Evolutionary conservation across 768 basidiomycete species (phyloP).

Genomic region (Tremella yokohamensis): DNA sequence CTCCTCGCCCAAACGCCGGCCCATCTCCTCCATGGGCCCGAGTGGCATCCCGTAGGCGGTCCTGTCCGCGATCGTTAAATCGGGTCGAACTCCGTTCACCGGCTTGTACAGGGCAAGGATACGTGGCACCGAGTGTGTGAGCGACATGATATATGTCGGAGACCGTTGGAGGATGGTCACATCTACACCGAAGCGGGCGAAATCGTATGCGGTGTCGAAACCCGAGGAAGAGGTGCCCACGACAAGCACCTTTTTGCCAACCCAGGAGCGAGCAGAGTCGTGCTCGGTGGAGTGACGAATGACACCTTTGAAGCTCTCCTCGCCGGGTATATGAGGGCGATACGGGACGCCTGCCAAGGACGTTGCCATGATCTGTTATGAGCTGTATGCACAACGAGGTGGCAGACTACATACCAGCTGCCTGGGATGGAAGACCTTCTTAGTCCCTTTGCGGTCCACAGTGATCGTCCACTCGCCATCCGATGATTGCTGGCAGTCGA

Average conservation of each 20-base stretch:
- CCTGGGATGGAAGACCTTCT: slow-evolving; percentile 14
- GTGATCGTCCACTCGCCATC: slow-evolving; percentile 23
- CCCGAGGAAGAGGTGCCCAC: slow-evolving; percentile 61
- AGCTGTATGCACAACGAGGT: not conserved
- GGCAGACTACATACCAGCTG: slow-evolving; percentile 13
- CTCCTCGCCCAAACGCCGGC: slow-evolving; percentile 4
- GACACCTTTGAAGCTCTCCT: slow-evolving; percentile 63
- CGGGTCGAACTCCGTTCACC: slow-evolving; percentile 17
- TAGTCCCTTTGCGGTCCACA: slow-evolving; percentile 11
- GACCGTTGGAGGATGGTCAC: slow-evolving; percentile 57
- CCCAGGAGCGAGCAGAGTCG: slow-evolving; percentile 58
- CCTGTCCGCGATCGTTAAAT: slow-evolving; percentile 14
- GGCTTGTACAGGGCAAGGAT: slow-evolving; percentile 17
- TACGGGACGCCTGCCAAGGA: slow-evolving; percentile 17
- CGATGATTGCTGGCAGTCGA: slow-evolving; percentile 7
- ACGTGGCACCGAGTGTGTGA: slow-evolving; percentile 52
- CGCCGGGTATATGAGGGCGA: slow-evolving; percentile 9
- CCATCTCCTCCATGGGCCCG: slow-evolving; percentile 21
- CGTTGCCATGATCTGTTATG: slow-evolving; percentile 17
- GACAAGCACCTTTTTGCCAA: slow-evolving; percentile 68
- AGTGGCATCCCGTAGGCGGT: slow-evolving; percentile 11
- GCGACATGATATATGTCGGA: slow-evolving; percentile 60
- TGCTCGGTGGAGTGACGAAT: slow-evolving; percentile 62
- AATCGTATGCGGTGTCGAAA: slow-evolving; percentile 59
- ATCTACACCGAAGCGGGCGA: slow-evolving; percentile 56